Percentiles rank a stretch among this genome's conserved stretches.
Evolutionary conservation across 371 early-diverging fungal species (phyloP).

Genomic region (Lichtheimia hyalospora): DNA sequence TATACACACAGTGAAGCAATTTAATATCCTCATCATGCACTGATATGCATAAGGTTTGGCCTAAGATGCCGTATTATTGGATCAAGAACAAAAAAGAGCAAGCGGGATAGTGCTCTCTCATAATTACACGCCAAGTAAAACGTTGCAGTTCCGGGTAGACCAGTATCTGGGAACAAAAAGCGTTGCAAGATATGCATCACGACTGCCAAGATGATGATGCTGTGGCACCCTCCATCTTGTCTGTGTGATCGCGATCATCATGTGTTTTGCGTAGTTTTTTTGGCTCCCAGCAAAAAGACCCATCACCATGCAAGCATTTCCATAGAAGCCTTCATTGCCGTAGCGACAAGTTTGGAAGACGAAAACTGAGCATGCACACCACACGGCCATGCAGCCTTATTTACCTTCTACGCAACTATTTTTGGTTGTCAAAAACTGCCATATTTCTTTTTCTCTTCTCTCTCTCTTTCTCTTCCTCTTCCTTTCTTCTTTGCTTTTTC

Average conservation of each 20-base stretch:
- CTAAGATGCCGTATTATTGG: background rate
- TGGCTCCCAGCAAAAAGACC: background rate
- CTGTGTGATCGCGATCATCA: background rate
- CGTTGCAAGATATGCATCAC: background rate
- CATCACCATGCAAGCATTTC: background rate
- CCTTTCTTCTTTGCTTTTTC: background rate
- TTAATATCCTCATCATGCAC: background rate
- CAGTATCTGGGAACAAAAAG: background rate
- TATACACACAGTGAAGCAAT: no score
- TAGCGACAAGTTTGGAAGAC: background rate
- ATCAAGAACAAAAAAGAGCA: no score
- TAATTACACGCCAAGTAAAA: background rate
- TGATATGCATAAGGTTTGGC: background rate
- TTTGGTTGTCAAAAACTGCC: no score
- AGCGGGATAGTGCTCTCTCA: background rate
- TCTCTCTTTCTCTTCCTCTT: slow-evolving; percentile 3
- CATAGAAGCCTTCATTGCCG: background rate
- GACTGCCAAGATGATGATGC: slow-evolving; percentile 2
- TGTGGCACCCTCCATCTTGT: background rate
- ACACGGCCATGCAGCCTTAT: background rate
- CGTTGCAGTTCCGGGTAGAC: background rate
- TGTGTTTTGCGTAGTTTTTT: background rate
- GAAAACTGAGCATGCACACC: background rate
- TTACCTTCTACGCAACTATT: background rate
- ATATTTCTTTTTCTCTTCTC: background rate